These are phyloP conservation scores for Cryphonectria nitschkei DNA, from an alignment of 2,329 filamentous ascomycete species.

Conservation along the genomic window DNA sequence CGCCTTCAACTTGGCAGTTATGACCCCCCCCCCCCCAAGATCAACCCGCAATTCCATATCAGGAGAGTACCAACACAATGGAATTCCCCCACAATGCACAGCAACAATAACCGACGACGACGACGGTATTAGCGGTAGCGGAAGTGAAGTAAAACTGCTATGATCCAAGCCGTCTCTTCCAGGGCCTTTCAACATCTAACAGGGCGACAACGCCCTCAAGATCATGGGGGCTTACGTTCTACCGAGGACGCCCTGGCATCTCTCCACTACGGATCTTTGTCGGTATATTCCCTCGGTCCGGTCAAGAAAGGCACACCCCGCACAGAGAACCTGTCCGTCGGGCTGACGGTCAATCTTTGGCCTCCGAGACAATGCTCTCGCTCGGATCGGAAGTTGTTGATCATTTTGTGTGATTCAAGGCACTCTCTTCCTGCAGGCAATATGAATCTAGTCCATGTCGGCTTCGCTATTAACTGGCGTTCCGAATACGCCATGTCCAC, in stretches of 20 bases:
- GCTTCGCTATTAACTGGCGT: neutral
- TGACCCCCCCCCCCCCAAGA: neutral
- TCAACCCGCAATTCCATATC: neutral
- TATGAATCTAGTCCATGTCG: neutral
- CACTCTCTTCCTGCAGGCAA: neutral
- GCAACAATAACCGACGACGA: neutral
- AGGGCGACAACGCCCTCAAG: neutral
- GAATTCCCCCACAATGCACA: neutral
- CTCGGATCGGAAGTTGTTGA: neutral
- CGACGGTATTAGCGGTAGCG: neutral
- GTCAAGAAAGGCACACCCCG: conserved; percentile 8
- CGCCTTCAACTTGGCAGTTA: neutral
- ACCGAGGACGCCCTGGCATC: neutral
- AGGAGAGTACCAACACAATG: neutral
- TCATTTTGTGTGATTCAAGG: neutral
- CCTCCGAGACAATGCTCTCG: conserved; percentile 2
- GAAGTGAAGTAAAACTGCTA: neutral
- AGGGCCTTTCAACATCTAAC: neutral
- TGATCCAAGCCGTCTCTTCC: neutral
- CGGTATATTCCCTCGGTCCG: neutral
- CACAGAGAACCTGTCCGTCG: conserved; percentile 21
- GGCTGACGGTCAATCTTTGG: conserved; percentile 15
- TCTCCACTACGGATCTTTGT: neutral
- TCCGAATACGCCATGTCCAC: neutral
- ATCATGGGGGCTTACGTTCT: neutral